Base-by-base conservation (phyloP, 805 yeast genomes). In the Yarrowia osloensis region DNA sequence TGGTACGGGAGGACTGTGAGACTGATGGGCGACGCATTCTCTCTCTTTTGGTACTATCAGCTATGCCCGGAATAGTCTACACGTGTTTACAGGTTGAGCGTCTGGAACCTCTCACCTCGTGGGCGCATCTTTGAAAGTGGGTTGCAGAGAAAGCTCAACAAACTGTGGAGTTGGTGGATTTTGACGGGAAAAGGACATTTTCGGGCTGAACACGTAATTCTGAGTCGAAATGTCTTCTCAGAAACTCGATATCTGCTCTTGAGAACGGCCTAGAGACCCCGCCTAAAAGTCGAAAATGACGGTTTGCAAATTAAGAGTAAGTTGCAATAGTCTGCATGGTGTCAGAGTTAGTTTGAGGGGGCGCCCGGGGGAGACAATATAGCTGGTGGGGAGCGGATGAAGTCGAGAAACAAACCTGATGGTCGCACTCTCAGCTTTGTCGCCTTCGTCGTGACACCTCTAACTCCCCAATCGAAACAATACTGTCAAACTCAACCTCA, bases 221-320 rank as follows among this genome's bases (percentile, higher is more conserved):
- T 9, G 3, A 9, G 17, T 5, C 13, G 21, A 46, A 17, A 21
- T 3, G 15, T 4, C 21, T n/a, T n/a, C 15, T 49, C 54, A 29
- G 54, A n/a, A 15, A n/a, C 4, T 1, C 24, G 24, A 19, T n/a
- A 7, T 26, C 33, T 24, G 3, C 8, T 4, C 37, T 29, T 15
- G 22, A 3, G 4, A 12, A 1, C 12, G n/a, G 4, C 3, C 17
- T n/a, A 5, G 15, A n/a, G 35, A 4, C 22, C 4, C 35, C 19
- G 24, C 19, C 15, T 9, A 50, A 50, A 50, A 21, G 57, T 31
- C 57, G 57, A 50, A 50, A 50, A 50, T 50, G 57, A 50, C 57
- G 57, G 57, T 50, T 50, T 50, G 57, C 57, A 29, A 31, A 31
- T 50, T 50, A 50, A 50, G 55, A 49, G 55, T 49, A 50, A 50